Base-by-base conservation (phyloP, 106 monocot species). In the Triglochin maritima region DNA sequence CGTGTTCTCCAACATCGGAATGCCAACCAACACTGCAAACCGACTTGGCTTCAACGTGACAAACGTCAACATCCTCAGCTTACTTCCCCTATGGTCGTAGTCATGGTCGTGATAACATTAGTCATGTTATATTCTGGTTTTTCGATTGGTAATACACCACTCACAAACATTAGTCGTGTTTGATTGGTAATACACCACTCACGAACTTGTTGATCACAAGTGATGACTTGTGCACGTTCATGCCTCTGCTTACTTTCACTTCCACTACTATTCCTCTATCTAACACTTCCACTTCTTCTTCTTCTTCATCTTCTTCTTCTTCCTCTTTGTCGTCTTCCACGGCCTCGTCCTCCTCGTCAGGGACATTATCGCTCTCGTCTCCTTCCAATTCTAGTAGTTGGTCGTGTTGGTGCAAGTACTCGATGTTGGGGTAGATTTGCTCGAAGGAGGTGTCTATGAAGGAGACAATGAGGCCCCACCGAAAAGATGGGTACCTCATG, bases 141-240 rank as follows among this genome's bases (percentile, higher is more conserved):
- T 53, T 51, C 58, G n/a, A 11, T 44, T n/a, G n/a, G n/a, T n/a
- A n/a, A n/a, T n/a, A n/a, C n/a, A n/a, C n/a, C n/a, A n/a, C n/a
- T n/a, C n/a, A n/a, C 47, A 59, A 43, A 41, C 10, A 41, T 77
- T 53, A 29, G 49, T 56, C 49, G 59, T 68, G 42, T 7, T 56
- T 54, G 16, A 60, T 5, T 44, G 69, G 46, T 3, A 71, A 70
- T 9, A 47, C 80, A 13, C 78, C 76, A 64, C 86, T 84, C 59
- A 90, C 89, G 81, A 89, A 94, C 70, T 94, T 94, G 81, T 94
- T 94, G 79, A 94, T 89, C 9, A 90, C 89, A 50, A 94, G 56
- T 5, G 87, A 81, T 3, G 87, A 89, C 8, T 84, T 77, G 67
- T 84, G 94, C 15, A 86, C 82, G 53, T 81, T 85, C 67, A 74